Base-by-base conservation (phyloP, 805 yeast genomes). In the Sporopachydermia quercuum region DNA sequence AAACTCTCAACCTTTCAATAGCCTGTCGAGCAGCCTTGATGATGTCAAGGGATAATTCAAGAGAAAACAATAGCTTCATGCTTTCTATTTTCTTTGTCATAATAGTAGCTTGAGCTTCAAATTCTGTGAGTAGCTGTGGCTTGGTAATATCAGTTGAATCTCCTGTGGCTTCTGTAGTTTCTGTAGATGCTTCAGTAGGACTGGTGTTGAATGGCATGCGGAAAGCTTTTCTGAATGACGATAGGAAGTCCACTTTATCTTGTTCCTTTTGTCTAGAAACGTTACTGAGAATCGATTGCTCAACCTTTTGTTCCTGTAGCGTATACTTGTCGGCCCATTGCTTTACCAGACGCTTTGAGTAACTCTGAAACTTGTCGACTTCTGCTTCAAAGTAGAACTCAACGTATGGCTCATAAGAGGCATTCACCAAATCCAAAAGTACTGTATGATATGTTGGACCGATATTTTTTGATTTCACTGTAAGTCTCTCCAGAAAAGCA, bases 51-150 rank as follows among this genome's bases (percentile, higher is more conserved):
- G 89, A 79, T 37, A 89, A 63, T 52, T 87, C 94, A 38, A 89
- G 71, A 49, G 86, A 81, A 43, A 89, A 77, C 19, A 83, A 72
- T 3, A 78, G 68, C 49, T 79, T 81, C 49, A 91, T 72, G 14
- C 81, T 77, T 46, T 76, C 78, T 44, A 91, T 68, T 46, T 83
- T 83, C 33, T 74, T 77, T 18, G 76, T 74, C 50, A 89, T 65
- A 19, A 87, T 75, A 45, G 82, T 84, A 18, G 86, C 70, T 47
- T 78, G 77, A 1, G 93, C 94, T 39, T 85, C 87, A 45, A 83
- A 66, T 48, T 80, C 86, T 2, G 80, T 72, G 35, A 70, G 59
- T 17, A 68, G 63, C 8, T 8, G 59, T n/a, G 30, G 30, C 8
- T 8, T n/a, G n/a, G 30, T 23, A 8, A n/a, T 23, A n/a, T 23